Base-by-base conservation (phyloP, 1,139 yeast species). In the Suhomyces panamericanus region DNA sequence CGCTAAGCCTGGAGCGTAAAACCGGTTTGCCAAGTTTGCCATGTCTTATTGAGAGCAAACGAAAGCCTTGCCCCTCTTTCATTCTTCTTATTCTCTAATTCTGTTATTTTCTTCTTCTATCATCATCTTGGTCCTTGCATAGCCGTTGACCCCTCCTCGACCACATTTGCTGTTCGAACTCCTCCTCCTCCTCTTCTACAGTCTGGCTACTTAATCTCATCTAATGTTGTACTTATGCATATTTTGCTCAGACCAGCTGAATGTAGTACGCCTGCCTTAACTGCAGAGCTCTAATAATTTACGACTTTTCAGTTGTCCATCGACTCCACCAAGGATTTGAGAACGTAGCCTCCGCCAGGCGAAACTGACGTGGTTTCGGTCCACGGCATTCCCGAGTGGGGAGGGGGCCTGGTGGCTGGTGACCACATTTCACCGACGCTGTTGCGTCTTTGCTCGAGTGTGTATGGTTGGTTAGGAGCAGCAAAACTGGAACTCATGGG, bases 321-420 rank as follows among this genome's bases (percentile, higher is more conserved):
- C 28, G 75, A 72, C 50, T 73, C 77, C 42, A 73, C 77, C 51
- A 73, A 66, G 22, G 75, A 69, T 53, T 71, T 67, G 52, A 72
- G 60, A 46, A 73, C 72, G 52, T 67, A 66, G 43, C 64, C 62
- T 15, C 31, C 33, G 11, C 41, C 38, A 6, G 34, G 24, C 7
- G 29, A 10, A 16, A 12, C 39, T 6, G 17, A 15, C 24, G 33
- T 16, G 9, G 26, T 26, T 13, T 29, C 39, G 11, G 32, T 11
- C 39, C 39, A 36, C n/a, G 12, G n/a, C 39, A 29, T 29, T 17
- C 39, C 39, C 27, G 34, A 29, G 20, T 32, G 36, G 16, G 39
- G 32, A 3, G 43, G 28, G 2, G 38, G 44, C 32, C 40, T 26
- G 2, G 32, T 7, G 10, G 32, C 35, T 10, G 37, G 35, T 38